A percentile compares a stretch with the other conserved stretches of the same genome.
Evolutionary conservation across 2,329 filamentous ascomycete genomes (phyloP).

Genomic region (Pseudogymnoascus sp.): DNA sequence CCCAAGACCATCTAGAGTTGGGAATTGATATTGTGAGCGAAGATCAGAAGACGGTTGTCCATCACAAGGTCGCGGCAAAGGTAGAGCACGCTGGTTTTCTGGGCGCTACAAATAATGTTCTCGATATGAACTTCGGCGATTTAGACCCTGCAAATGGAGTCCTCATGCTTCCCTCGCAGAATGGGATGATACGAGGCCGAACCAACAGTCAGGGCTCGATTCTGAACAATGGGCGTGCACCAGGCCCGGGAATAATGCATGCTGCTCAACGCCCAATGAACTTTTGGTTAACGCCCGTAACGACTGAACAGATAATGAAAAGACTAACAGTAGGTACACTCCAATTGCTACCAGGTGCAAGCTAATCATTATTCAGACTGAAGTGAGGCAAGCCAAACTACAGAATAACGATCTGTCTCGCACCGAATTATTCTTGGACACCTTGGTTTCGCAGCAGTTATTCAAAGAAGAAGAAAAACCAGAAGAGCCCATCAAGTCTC

Average conservation of each 20-base stretch:
- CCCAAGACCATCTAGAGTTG: constrained; percentile 84
- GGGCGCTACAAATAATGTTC: constrained; percentile 61
- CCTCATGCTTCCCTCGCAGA: constrained; percentile 60
- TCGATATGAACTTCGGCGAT: constrained; percentile 89
- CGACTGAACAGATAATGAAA: constrained; percentile 91
- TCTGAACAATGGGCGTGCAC: constrained; percentile 50
- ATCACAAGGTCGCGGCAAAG: constrained; percentile 95
- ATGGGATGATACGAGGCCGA: constrained; percentile 61
- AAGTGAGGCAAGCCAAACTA: constrained; percentile 82
- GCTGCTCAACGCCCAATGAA: constrained; percentile 68
- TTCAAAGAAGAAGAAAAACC: constrained; percentile 49
- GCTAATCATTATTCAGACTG: constrained; percentile 46
- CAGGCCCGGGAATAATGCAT: constrained; percentile 45
- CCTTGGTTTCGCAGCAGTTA: constrained; percentile 65
- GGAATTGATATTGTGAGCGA: constrained; percentile 98
- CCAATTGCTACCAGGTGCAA: neutral
- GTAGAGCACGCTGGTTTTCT: constrained; percentile 91
- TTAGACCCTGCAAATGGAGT: constrained; percentile 71
- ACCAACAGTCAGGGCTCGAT: constrained; percentile 59
- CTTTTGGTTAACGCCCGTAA: constrained; percentile 81
- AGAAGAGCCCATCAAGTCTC: constrained; percentile 39
- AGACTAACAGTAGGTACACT: constrained; percentile 33
- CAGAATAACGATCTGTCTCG: constrained; percentile 79
- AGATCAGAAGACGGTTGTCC: constrained; percentile 95
- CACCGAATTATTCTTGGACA: constrained; percentile 72